Percentiles rank a stretch among this genome's conserved stretches.
phyloP scores from a whole-genome alignment of 805 yeast genomes.

The Spathaspora boniae region DNA sequence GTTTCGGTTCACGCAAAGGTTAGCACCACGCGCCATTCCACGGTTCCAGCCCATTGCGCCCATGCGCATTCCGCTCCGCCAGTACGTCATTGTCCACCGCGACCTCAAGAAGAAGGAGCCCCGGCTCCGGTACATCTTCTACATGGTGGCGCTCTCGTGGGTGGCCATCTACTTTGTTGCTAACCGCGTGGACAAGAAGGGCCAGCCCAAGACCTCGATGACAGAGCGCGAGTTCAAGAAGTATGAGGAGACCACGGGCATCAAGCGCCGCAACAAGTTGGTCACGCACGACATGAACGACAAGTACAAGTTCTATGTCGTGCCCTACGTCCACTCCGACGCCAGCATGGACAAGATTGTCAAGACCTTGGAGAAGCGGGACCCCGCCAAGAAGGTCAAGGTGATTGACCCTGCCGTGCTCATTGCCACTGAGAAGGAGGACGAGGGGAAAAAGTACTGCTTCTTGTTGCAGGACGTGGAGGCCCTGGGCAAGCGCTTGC shows the following conservation, averaged over 20 bases:
- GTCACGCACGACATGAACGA: conserved; percentile 35
- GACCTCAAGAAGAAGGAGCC: conserved; percentile 20
- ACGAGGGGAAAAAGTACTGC: conserved; percentile 45
- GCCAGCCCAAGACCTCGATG: conserved; percentile 34
- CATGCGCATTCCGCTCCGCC: too few relatives aligned
- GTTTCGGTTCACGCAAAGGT: too few relatives aligned
- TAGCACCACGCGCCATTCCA: too few relatives aligned
- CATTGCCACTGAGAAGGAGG: conserved; percentile 42
- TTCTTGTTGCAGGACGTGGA: conserved; percentile 48
- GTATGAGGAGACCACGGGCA: conserved; percentile 47
- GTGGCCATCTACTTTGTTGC: conserved; percentile 31
- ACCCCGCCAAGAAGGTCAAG: conserved; percentile 22
- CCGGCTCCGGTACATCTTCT: conserved; percentile 33
- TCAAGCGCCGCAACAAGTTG: conserved; percentile 47
- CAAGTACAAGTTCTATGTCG: conserved; percentile 39
- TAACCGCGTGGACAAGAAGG: conserved; percentile 26
- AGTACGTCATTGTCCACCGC: conserved; percentile 4
- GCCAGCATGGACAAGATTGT: conserved; percentile 17
- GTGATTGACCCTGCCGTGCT: conserved; percentile 51
- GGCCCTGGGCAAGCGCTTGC: conserved; percentile 23
- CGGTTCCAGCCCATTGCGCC: too few relatives aligned
- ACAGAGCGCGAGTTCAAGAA: conserved; percentile 48
- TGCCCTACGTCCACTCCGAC: conserved; percentile 28
- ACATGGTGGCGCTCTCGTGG: conserved; percentile 30
- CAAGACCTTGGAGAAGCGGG: conserved; percentile 12